Percentiles rank a stretch among this genome's conserved stretches.
These are phyloP conservation scores for Pythium phragmitis DNA, from an alignment of 352 stramenopile species.

Conservation along the genomic window DNA sequence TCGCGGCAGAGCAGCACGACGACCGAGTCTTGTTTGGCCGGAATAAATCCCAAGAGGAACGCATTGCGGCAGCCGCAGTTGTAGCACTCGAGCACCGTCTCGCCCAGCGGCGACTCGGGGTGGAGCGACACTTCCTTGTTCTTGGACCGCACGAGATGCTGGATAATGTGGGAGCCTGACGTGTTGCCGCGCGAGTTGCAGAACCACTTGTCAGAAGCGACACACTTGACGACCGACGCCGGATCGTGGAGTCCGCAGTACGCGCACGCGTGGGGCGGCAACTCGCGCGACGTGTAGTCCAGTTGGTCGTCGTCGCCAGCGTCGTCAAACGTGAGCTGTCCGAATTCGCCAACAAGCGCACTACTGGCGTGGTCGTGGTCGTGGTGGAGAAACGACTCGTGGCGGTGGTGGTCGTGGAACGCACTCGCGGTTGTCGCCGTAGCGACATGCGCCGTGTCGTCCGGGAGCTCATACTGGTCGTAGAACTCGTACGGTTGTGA, in stretches of 20 bases:
- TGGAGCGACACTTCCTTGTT: slow-evolving; percentile 91
- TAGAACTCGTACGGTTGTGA: slow-evolving; percentile 50
- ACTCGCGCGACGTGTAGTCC: slow-evolving; percentile 64
- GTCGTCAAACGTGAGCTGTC: slow-evolving; percentile 71
- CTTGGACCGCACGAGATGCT: slow-evolving; percentile 96
- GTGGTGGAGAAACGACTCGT: slow-evolving; percentile 41
- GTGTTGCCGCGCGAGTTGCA: slow-evolving; percentile 96
- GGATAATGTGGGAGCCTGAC: slow-evolving; percentile 96
- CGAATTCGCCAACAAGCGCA: slow-evolving; percentile 47
- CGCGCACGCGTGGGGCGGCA: slow-evolving; percentile 92
- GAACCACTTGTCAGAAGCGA: slow-evolving; percentile 97
- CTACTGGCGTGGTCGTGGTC: slow-evolving; percentile 20
- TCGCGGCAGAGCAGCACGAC: slow-evolving; percentile 98
- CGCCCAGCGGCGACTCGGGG: slow-evolving; percentile 94
- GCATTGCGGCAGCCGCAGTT: slow-evolving; percentile 98
- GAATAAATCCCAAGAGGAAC: slow-evolving; percentile 99
- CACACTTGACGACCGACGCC: slow-evolving; percentile 95
- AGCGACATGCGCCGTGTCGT: neutral
- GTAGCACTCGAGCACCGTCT: slow-evolving; percentile 99
- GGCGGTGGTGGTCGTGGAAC: slow-evolving; percentile 23
- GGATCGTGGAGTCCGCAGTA: slow-evolving; percentile 98
- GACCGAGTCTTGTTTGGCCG: slow-evolving; percentile 94
- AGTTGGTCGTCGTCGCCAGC: slow-evolving; percentile 64
- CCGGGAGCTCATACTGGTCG: slow-evolving; percentile 48
- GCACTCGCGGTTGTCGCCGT: neutral